Conservation (phyloP, 306 rosid species). For the Castanea crenata region DNA sequence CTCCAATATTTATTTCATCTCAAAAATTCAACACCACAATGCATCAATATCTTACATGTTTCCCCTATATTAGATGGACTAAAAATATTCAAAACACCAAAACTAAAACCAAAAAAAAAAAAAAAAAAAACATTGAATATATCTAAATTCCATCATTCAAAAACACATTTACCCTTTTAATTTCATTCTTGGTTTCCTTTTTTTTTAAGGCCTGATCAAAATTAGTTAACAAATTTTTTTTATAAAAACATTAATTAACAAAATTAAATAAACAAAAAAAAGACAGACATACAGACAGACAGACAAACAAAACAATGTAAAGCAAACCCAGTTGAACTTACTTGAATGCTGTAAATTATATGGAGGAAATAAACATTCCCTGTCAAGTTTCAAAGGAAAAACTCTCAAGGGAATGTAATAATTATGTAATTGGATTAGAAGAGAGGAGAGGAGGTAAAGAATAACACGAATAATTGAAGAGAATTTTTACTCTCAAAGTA, state of each 20-base stretch:
- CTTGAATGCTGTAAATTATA: background rate
- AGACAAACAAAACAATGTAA: background rate
- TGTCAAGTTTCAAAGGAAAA: slow-evolving; percentile 28
- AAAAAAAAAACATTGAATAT: background rate
- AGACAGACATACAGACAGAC: background rate
- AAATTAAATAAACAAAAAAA: no score
- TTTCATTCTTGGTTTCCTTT: no score
- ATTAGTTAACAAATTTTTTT: background rate
- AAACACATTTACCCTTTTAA: background rate
- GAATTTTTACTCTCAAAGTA: slow-evolving; percentile 20
- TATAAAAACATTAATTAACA: no score
- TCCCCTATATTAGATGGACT: background rate
- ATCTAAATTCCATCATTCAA: background rate
- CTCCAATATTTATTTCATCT: background rate
- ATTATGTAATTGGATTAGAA: background rate
- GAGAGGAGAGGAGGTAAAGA: slow-evolving; percentile 8
- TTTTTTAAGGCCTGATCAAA: no score
- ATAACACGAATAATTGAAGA: slow-evolving; percentile 10
- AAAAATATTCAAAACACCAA: background rate
- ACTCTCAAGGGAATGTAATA: slow-evolving; percentile 47
- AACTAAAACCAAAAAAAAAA: background rate
- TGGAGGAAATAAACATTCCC: slow-evolving; percentile 44
- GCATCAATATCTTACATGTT: background rate
- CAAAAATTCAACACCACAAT: background rate
- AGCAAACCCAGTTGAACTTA: slow-evolving; percentile 28